phyloP scores from a whole-genome alignment of 768 basidiomycete genomes.

The Podaxis rugospora region DNA sequence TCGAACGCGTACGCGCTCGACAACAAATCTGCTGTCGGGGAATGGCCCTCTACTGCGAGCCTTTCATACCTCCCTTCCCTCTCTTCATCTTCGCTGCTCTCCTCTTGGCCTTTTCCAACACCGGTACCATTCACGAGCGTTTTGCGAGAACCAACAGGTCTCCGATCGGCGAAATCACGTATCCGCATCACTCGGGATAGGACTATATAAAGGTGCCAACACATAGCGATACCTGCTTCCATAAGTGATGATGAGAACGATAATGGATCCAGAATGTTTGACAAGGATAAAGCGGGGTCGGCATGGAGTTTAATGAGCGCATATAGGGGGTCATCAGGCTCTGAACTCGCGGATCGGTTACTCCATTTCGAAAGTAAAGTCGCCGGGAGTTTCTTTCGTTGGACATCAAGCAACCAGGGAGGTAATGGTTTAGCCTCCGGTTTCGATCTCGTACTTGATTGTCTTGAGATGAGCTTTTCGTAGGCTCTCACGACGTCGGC shows the following conservation, averaged over 20 bases:
- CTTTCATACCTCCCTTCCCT: slow-evolving; percentile 38
- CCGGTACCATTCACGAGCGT: slow-evolving; percentile 22
- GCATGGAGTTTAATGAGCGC: slow-evolving; percentile 76
- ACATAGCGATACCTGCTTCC: slow-evolving; percentile 66
- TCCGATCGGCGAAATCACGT: slow-evolving; percentile 85
- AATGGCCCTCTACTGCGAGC: slow-evolving; percentile 60
- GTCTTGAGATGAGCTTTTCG: slow-evolving; percentile 33
- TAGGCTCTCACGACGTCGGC: slow-evolving; percentile 66
- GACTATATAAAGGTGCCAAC: slow-evolving; percentile 92
- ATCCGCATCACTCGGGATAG: slow-evolving; percentile 78
- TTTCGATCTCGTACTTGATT: slow-evolving; percentile 48
- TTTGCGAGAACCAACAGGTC: slow-evolving; percentile 10
- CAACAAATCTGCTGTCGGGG: slow-evolving; percentile 77
- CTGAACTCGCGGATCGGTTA: slow-evolving; percentile 10
- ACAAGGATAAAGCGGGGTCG: slow-evolving; percentile 67
- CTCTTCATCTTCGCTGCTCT: slow-evolving; percentile 27
- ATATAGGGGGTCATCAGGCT: slow-evolving; percentile 64
- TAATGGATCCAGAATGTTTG: slow-evolving; percentile 62
- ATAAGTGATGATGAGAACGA: slow-evolving; percentile 71
- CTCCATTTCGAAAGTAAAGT: slow-evolving; percentile 13
- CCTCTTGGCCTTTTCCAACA: slow-evolving; percentile 6
- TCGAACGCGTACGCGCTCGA: slow-evolving; percentile 85
- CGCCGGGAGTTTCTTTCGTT: slow-evolving; percentile 26
- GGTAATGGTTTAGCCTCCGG: slow-evolving; percentile 37
- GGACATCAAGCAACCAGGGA: slow-evolving; percentile 15